These are phyloP conservation scores for Aaosphaeria pasadenensis DNA, from an alignment of 2,329 filamentous ascomycete genomes.

Conservation along the genomic window DNA sequence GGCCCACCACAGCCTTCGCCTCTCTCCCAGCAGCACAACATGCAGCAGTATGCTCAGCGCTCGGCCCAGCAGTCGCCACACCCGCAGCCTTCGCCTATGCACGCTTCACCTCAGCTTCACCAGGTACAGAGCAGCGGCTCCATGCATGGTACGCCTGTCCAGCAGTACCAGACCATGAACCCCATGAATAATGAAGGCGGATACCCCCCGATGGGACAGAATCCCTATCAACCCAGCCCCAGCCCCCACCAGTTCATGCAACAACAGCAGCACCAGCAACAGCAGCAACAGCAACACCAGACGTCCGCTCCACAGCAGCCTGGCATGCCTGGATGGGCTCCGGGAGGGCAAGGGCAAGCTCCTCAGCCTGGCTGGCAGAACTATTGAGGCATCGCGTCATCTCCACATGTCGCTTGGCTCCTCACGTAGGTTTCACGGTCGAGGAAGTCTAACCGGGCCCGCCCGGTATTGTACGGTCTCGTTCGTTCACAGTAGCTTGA, in stretches of 20 bases:
- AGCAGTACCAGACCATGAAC: conserved; percentile 46
- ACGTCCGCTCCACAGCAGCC: conserved; percentile 44
- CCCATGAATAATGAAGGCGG: conserved; percentile 40
- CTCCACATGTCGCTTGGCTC: not conserved
- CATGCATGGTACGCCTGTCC: conserved; percentile 42
- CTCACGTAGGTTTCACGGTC: not conserved
- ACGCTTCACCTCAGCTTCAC: conserved; percentile 48
- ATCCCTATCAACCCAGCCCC: conserved; percentile 49
- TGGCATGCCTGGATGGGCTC: conserved; percentile 52
- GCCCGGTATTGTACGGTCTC: not conserved
- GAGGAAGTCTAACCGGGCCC: not conserved
- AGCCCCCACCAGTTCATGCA: conserved; percentile 46
- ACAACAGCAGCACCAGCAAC: conserved; percentile 40
- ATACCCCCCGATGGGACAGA: conserved; percentile 47
- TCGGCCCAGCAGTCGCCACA: conserved; percentile 43
- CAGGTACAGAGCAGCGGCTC: conserved; percentile 42
- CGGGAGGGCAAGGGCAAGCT: conserved; percentile 35
- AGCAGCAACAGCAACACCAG: conserved; percentile 39
- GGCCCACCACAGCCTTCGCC: conserved; percentile 49
- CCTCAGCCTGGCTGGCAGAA: conserved; percentile 40
- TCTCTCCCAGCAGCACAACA: conserved; percentile 44
- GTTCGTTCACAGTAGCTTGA: not conserved
- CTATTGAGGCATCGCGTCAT: conserved; percentile 17
- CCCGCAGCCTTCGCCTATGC: conserved; percentile 49
- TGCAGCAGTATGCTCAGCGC: conserved; percentile 44